A percentile compares a stretch with the other conserved stretches of the same genome.
Conservation (phyloP, 2,329 filamentous ascomycete genomes). For the Scleromitrula shiraiana region DNA sequence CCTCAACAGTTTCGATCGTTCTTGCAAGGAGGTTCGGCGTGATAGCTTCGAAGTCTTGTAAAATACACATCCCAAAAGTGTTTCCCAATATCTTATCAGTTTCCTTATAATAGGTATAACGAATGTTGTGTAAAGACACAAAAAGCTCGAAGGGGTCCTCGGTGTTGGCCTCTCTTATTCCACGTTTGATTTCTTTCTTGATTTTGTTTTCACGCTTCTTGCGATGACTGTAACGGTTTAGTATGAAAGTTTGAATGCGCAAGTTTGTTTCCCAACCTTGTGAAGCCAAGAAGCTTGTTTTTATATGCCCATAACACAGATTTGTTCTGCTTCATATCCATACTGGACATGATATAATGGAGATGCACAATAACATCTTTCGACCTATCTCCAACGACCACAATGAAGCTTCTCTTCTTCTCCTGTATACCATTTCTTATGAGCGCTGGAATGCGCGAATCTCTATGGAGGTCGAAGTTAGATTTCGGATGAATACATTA, state of each 20-base stretch:
- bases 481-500: neutral
- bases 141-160: conserved; percentile 98
- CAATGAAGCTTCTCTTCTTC: conserved; percentile 97
- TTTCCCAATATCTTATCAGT: conserved; percentile 98
- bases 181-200: conserved; percentile 95
- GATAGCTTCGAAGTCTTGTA: conserved; percentile 96
- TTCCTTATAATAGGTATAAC: conserved; percentile 99
- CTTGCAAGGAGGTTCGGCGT: conserved; percentile 94
- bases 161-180: conserved; percentile 82
- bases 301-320: conserved; percentile 98
- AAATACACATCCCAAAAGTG: conserved; percentile 95
- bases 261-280: conserved; percentile 44
- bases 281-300: conserved; percentile 91
- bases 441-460: conserved; percentile 83
- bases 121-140: conserved; percentile 90
- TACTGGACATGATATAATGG: conserved; percentile 85
- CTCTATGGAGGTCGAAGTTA: conserved; percentile 40
- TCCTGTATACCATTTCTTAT: conserved; percentile 88
- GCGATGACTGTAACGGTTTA: conserved; percentile 56
- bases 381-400: conserved; percentile 85
- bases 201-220: conserved; percentile 99
- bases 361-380: conserved; percentile 96
- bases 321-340: conserved; percentile 91
- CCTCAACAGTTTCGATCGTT: conserved; percentile 95
- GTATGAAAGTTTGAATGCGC: conserved; percentile 1